Evolutionary conservation across 116 monocot genomes (phyloP), one percentile per base, ranked within the genome.

Genomic region (Iris pallida): DNA sequence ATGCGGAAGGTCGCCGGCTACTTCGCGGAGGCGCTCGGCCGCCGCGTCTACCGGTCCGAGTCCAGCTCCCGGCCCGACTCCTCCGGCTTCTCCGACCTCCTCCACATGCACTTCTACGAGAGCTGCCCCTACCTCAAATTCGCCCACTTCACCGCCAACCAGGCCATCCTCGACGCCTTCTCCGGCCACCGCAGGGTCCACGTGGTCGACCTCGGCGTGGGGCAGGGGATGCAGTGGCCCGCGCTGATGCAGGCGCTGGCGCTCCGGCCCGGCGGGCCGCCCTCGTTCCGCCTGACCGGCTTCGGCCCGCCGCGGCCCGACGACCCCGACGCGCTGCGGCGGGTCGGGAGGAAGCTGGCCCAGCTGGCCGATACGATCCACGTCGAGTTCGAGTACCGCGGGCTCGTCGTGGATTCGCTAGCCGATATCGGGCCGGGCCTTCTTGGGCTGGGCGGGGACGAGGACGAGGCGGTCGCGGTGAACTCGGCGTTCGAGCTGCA

Each of bases 401-500:
- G 76, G 16, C 58, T 77, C 48, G 80, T 84, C 12, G 84, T 80
- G 6, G 48, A 61, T 18, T 70, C 72, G 4, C 70, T 84, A n/a
- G 79, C 84, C 0, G 84, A 84, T 69, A 63, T 84, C 49, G 80
- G 80, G 66, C 73, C 84, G 2, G 70, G 51, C 48, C 68, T 84
- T 65, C 60, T 79, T 19, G 55, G 81, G 76, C 0, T 68, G 56
- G 67, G 76, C 55, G 75, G 59, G 5, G 59, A 16, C 59, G 83
- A 78, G 46, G 55, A 67, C 7, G 92, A 86, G 52, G 87, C 75
- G 13, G 72, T 97, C 0, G 97, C 89, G 1, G 72, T 97, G 45
- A 97, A 97, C 68, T 86, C 97, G 3, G 78, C 90, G 8, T 77
- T 91, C 55, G 92, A 97, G 60, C 43, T 75, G 4, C 83, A 83